Base-by-base conservation (phyloP, 805 yeast species). In the Kuraishia capsulata region DNA sequence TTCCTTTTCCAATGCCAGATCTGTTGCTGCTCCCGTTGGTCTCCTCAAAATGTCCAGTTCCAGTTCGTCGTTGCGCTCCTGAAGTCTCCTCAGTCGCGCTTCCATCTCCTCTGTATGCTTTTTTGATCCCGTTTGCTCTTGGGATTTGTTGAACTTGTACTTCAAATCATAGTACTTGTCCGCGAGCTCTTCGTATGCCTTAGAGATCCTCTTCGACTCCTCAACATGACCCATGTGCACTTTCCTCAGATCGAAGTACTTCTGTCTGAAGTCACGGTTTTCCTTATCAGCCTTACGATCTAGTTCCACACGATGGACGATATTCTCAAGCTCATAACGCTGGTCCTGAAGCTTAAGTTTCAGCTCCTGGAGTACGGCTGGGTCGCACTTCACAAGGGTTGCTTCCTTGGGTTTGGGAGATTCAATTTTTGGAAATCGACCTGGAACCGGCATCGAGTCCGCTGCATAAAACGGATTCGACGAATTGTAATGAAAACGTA, bases 161-260 rank as follows among this genome's bases (percentile, higher is more conserved):
- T 46, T 51, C 34, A 57, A 42, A 14, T 44, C 43, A 13, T 53
- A 44, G 39, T 62, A 61, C 40, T 59, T 59, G 26, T 51, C 37
- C 21, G 56, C 51, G 14, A 63, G 44, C 41, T 48, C 49, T 28
- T 56, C 46, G 43, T 62, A 64, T 8, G 58, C 56, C 34, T 57
- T 47, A 41, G 59, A 60, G 36, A 63, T 52, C 4, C 39, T 39
- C 41, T 53, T 55, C 16, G 54, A 51, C 18, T 47, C 53, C 20
- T 44, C 45, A 20, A 61, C 43, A 39, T 64, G 67, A 3, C 46
- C 46, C 3, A 61, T 41, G 39, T 55, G 59, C 25, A 56, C 59
- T 14, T 45, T 35, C 39, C 50, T 48, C 31, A 64, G 43, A 20
- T 47, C 37, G 3, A 48, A 30, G 38, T 54, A 63, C 35, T 48